Base-by-base conservation (phyloP, 306 rosid genomes). In the Rubus parviflorus region DNA sequence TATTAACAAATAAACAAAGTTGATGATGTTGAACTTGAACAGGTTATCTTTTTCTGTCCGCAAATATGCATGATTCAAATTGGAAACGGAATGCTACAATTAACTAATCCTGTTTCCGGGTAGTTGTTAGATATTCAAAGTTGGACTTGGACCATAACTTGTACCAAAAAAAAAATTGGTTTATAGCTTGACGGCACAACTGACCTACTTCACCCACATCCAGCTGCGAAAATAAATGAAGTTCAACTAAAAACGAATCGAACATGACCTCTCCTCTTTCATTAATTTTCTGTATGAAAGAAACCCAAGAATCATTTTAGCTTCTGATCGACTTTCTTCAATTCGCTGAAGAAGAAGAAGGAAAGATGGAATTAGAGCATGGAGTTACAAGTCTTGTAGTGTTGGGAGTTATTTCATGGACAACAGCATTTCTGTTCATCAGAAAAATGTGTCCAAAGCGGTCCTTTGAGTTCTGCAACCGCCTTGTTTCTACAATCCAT, bases 401-500 rank as follows among this genome's bases (percentile, higher is more conserved):
- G 23, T 57, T 81, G 73, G 98, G 97, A 54, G 83, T 90, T 37
- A 42, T 91, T 81, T 86, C 93, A 66, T 94, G 98, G 98, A 76
- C 97, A 35, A 25, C 85, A 46, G 65, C 74, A 30, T 94, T 94
- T 81, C 5, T 91, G 0, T 30, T 83, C 58, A 7, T 81, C 1
- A 89, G 90, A 80, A 87, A 71, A 69, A 51, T 84, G 6, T 72
- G 87, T 60, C 89, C 81, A 9, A 82, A 89, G 0, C 77, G 85
- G 6, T 86, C 94, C 0, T 92, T 89, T 76, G 94, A 80, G 16
- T 90, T 91, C 77, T 81, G 87, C 85, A 94, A 87, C 72, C 88
- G 97, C 7, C 9, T 92, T 61, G 89, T 91, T 40, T 94, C 98
- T 3, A 80, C 91, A 3, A 47, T 86, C 62, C 97, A 91, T 84